These are phyloP conservation scores for Sugiyamaella xylanicola DNA, from an alignment of 1,139 yeast species.

Conservation along the genomic window DNA sequence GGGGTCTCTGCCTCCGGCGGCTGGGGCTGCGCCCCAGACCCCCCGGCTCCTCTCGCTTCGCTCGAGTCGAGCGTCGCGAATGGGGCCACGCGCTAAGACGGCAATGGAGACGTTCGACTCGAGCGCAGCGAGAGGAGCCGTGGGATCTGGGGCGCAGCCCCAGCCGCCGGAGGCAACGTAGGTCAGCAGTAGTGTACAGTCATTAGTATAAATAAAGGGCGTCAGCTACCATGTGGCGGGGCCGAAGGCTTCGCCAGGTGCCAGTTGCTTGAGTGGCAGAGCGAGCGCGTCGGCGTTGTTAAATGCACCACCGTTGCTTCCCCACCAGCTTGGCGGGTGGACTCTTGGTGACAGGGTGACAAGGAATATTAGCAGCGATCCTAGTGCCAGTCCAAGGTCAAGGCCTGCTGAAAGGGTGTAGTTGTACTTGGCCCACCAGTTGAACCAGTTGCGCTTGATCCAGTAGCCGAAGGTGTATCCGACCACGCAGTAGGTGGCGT, in stretches of 20 bases:
- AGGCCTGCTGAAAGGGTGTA: slow-evolving; percentile 60
- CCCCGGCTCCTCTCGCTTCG: too few species aligned
- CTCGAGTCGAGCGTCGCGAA: too few species aligned
- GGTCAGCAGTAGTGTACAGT: not conserved
- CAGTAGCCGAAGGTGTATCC: slow-evolving; percentile 56
- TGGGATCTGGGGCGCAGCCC: not conserved
- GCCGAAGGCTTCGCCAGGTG: slow-evolving; percentile 35
- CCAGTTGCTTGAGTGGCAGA: slow-evolving; percentile 30
- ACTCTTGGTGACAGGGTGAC: slow-evolving; percentile 45
- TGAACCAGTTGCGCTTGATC: slow-evolving; percentile 53
- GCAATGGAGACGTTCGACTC: too few species aligned
- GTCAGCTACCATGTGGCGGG: slow-evolving; percentile 33
- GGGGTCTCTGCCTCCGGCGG: not conserved
- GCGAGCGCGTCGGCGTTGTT: slow-evolving; percentile 33
- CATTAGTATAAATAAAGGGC: not conserved
- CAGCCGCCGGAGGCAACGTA: not conserved
- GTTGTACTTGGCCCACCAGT: slow-evolving; percentile 70
- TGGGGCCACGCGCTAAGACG: not conserved
- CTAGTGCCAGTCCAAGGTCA: slow-evolving; percentile 58
- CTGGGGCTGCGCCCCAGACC: too few species aligned
- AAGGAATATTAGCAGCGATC: slow-evolving; percentile 53
- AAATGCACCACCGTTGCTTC: slow-evolving; percentile 40
- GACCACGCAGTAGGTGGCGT: slow-evolving; percentile 51
- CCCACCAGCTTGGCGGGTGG: slow-evolving; percentile 60
- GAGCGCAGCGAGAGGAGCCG: not conserved